Base-by-base conservation (phyloP, 2,329 filamentous ascomycete genomes). In the Metarhizium brunneum region DNA sequence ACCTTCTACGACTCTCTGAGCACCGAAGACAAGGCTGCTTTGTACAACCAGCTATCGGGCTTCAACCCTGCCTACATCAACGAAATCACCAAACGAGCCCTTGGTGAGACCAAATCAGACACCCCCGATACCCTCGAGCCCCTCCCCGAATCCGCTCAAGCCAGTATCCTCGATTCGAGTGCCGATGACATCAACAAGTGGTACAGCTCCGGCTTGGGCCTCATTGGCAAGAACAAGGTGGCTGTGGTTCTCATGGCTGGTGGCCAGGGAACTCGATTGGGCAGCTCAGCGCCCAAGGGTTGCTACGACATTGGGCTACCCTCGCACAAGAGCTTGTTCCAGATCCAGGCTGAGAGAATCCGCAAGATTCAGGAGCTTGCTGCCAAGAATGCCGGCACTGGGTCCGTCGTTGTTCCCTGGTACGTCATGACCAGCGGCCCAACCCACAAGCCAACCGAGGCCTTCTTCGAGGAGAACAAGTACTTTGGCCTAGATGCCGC, bases 391-490 rank as follows among this genome's bases (percentile, higher is more conserved):
- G 77, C 82, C 54, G 81, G 81, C 56, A 62, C 61, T 16, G 61
- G 74, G 58, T 76, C 76, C 51, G 83, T 84, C 47, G 78, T 87
- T 36, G 85, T 97, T 47, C 94, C 94, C 13, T 99, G 94, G 94
- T 99, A 99, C 75, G 90, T 99, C 72, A 99, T 99, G 94, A 99
- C 94, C 65, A 96, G 90, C 66, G 94, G 94, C 4, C 94, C 94
- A 49, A 99, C 94, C 7, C 84, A 92, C 62, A 84, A 84, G 59
- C 90, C 92, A 45, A 99, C 94, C n/a, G 88, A 96, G 77, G 79
- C 87, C 59, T 99, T 94, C 78, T 97, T 99, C 73, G 76, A 88
- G 69, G 80, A 95, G 72, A 81, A 97, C 77, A 82, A 83, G 56
- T 97, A 91, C 78, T 99, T 99, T 71, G 94, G 94, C 6, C 76